phyloP scores from a whole-genome alignment of 768 basidiomycete genomes.

The Hericium alpestre region DNA sequence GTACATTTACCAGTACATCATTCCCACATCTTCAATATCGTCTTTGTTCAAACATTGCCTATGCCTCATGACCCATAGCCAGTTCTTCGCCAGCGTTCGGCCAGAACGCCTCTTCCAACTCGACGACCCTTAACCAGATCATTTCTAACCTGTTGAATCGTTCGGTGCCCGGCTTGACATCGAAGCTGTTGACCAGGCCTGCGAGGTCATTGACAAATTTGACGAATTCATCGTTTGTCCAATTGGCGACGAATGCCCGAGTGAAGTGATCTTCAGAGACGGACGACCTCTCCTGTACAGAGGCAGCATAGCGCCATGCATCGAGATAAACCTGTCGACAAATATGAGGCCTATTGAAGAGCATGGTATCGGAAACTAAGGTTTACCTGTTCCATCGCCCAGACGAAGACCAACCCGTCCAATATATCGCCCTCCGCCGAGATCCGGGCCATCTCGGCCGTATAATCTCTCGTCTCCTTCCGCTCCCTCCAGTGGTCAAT shows the following conservation, averaged over 20 bases:
- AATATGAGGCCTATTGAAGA: not conserved
- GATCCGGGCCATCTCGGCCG: slow-evolving; percentile 57
- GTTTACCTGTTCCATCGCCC: slow-evolving; percentile 69
- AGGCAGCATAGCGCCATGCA: slow-evolving; percentile 47
- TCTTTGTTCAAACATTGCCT: no score
- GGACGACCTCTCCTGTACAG: slow-evolving; percentile 1
- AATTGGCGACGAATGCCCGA: slow-evolving; percentile 45
- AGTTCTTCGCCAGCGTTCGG: slow-evolving; percentile 32
- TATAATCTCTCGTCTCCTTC: slow-evolving; percentile 57
- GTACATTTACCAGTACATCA: no score
- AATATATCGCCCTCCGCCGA: slow-evolving; percentile 34
- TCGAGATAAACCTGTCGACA: slow-evolving; percentile 51
- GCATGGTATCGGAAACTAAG: not conserved
- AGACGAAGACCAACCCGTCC: slow-evolving; percentile 62
- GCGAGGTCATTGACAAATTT: slow-evolving; percentile 42
- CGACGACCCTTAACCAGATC: slow-evolving; percentile 48
- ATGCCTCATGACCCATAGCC: not conserved
- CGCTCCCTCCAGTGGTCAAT: slow-evolving; percentile 40
- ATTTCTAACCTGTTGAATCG: slow-evolving; percentile 32
- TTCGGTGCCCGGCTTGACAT: slow-evolving; percentile 25
- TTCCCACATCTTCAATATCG: no score
- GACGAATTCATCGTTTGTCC: slow-evolving; percentile 46
- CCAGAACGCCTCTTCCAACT: slow-evolving; percentile 56
- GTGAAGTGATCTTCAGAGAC: slow-evolving; percentile 22
- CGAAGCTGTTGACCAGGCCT: slow-evolving; percentile 34